Evolutionary conservation across 768 basidiomycete species (phyloP), one percentile per base, ranked within the genome.

Genomic region (Austroboletus festivus): DNA sequence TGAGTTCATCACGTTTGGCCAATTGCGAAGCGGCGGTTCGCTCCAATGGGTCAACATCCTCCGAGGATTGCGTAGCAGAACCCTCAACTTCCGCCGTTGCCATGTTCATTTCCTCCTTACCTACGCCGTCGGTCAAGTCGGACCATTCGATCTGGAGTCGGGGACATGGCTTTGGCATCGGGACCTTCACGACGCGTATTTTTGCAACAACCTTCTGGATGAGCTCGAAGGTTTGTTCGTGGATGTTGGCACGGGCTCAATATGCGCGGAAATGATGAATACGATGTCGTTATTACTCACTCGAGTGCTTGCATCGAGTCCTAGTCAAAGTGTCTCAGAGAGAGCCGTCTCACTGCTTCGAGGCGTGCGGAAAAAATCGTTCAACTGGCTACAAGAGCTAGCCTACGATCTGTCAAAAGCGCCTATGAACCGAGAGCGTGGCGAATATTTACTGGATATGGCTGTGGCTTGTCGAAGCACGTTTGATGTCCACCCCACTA

Each of bases 271-370:
- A 20, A 45, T 65, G 1, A 53, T 72, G 44, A 46, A 53, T 43
- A 71, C 60, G n/a, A 60, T 69, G 21, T 55, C 63, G 16, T 35
- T 65, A 22, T 47, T 77, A 7, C 53, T 58, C 12, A 20, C n/a
- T 28, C 42, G 34, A 5, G 5, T 35, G 15, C 12, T 35, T 35
- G 34, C 6, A 16, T 35, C 34, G 16, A 35, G 16, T 35, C 16
- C 34, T 5, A 13, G 34, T 15, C 5, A 35, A n/a, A 16, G 16
- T 12, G 34, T 35, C 12, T 12, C 5, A 16, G 15, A 16, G 16
- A 5, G 16, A 35, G 10, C 5, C 16, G 16, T 35, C 16, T 7
- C 12, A 35, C 34, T 35, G 8, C 34, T 35, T 35, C 34, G 10
- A 5, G 5, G 15, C 16, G 34, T 35, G 5, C 34, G 34, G 8